Evolutionary conservation across 208 protist species (phyloP).

Genomic region (Crithidia brevicula): DNA sequence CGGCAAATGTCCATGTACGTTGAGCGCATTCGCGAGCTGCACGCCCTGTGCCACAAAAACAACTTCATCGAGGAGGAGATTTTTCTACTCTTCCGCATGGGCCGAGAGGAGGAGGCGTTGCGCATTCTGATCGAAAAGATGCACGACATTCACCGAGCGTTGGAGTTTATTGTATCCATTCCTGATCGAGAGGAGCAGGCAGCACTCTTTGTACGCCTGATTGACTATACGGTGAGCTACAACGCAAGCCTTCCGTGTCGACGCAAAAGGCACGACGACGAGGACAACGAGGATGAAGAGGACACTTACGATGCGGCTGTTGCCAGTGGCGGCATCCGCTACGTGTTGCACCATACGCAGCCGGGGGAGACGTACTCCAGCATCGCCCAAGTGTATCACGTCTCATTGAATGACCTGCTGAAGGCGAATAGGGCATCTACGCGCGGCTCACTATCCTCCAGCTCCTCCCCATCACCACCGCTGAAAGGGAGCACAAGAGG

Average conservation of each 20-base stretch:
- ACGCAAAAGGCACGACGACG: conserved; percentile 11
- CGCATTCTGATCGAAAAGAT: conserved; percentile 57
- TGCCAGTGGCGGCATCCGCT: conserved; percentile 24
- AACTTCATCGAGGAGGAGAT: conserved; percentile 68
- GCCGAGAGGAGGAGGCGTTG: conserved; percentile 80
- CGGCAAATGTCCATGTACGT: conserved; percentile 63
- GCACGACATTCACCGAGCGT: conserved; percentile 32
- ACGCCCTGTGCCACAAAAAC: conserved; percentile 70
- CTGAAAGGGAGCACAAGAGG: background rate
- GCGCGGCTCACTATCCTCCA: background rate
- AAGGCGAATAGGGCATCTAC: conserved; percentile 11
- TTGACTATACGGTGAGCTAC: conserved; percentile 47
- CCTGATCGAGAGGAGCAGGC: conserved; percentile 61
- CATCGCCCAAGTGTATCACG: conserved; percentile 56
- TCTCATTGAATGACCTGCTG: conserved; percentile 32
- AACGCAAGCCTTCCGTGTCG: conserved; percentile 39
- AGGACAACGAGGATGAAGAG: conserved; percentile 3
- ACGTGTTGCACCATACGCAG: conserved; percentile 44
- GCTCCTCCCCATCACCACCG: background rate
- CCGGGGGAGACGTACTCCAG: conserved; percentile 51
- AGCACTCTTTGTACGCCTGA: conserved; percentile 53
- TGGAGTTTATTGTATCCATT: conserved; percentile 35
- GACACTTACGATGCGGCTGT: conserved; percentile 19
- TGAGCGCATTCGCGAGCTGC: conserved; percentile 65
- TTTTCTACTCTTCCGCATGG: conserved; percentile 78